A percentile compares a stretch with the other conserved stretches of the same genome.
These are phyloP conservation scores for Tanacetum coccineum DNA, from an alignment of 129 eudicot genomes.

Conservation along the genomic window DNA sequence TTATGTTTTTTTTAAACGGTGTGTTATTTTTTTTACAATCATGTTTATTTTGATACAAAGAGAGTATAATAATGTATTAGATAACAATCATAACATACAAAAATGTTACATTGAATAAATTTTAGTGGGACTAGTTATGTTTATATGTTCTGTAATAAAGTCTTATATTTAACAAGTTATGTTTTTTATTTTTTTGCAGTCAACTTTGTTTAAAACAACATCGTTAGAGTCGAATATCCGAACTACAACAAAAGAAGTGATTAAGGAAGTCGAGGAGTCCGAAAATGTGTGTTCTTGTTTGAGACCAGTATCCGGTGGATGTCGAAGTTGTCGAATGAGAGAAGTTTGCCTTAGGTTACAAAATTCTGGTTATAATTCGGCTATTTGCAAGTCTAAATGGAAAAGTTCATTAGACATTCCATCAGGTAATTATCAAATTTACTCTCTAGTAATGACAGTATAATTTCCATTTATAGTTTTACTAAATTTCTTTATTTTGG, in stretches of 20 bases:
- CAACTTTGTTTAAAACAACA: conserved; percentile 61
- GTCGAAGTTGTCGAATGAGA: conserved; percentile 66
- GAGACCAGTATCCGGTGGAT: conserved; percentile 39
- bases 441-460: not conserved
- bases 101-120: no score
- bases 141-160: not conserved
- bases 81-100: no score
- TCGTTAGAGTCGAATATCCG: conserved; percentile 65
- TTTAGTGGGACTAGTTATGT: no score
- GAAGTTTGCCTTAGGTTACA: conserved; percentile 53
- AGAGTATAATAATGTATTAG: no score
- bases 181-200: conserved; percentile 32
- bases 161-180: not conserved
- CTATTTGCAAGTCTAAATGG: conserved; percentile 91
- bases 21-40: not conserved
- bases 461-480: not conserved
- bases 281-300: conserved; percentile 56
- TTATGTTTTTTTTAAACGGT: not conserved
- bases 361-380: conserved; percentile 53
- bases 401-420: conserved; percentile 64
- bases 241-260: conserved; percentile 51
- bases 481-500: not conserved
- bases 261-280: conserved; percentile 37
- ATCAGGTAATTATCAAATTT: conserved; percentile 46
- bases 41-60: no score